Conservation (phyloP, 805 yeast genomes). For the Starmerella sp. region DNA sequence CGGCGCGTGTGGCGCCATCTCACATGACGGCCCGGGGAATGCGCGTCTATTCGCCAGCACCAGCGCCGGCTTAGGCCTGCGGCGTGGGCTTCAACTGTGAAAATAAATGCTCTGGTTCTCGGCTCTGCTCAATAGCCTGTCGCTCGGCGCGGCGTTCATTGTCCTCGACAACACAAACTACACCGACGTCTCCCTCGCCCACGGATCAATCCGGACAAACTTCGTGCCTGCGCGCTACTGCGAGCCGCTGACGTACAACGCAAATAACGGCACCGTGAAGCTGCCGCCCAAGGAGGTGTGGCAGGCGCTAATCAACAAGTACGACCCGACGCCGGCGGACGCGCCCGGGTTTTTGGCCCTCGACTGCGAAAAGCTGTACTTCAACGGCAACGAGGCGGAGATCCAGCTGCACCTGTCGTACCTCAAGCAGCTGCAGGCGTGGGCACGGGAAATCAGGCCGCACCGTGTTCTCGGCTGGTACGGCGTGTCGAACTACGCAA, state of each 20-base stretch:
- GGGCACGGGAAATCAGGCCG: neutral
- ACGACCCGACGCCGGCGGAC: neutral
- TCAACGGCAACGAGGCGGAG: neutral
- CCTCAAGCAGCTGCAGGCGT: neutral
- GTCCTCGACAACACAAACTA: conserved; percentile 1
- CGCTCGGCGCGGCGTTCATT: neutral
- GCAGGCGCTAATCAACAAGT: neutral
- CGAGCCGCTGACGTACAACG: neutral
- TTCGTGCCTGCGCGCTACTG: neutral
- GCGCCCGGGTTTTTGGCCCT: neutral
- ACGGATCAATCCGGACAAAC: neutral
- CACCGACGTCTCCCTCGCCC: neutral
- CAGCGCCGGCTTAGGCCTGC: too few species aligned
- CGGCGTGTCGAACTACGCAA: neutral
- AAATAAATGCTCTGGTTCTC: too few species aligned
- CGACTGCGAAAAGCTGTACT: neutral
- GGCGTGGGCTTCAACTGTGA: too few species aligned
- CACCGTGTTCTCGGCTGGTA: neutral
- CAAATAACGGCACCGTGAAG: neutral
- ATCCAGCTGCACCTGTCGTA: neutral
- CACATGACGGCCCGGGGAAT: too few species aligned
- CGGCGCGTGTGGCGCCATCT: too few species aligned
- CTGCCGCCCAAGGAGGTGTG: neutral
- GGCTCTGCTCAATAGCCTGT: too few species aligned
- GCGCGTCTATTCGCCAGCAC: too few species aligned